Base-by-base conservation (phyloP, 768 basidiomycete genomes). In the Tephrocybe sp. region DNA sequence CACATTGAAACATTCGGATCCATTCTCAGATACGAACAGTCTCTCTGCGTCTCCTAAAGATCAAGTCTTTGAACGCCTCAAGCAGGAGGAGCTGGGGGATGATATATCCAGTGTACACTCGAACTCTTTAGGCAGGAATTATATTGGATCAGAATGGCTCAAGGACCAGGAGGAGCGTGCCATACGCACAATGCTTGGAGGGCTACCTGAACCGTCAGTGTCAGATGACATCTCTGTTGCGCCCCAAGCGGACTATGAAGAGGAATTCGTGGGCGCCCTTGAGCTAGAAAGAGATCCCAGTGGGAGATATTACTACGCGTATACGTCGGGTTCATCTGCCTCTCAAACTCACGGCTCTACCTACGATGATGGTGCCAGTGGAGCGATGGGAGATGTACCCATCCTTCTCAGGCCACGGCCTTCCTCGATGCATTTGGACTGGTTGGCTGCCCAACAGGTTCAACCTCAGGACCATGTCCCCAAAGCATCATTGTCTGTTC, bases 101-200 rank as follows among this genome's bases (percentile, higher is more conserved):
- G 70, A 73, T 54, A 51, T 63, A 18, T 72, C 75, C 1, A 70
- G 71, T 37, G 60, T 74, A 4, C 67, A 78, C 18, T 67, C 72
- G 48, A 73, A 75, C 3, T 64, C 73, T 21, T 64, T 78, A 19
- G 70, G 74, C n/a, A 75, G 76, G 5, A 76, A 75, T 47, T 83
- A 86, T 60, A 79, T 88, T 8, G 88, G 89, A 0, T 81, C 80
- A 6, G 80, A 85, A 22, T 94, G 92, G 92, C 64, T 95, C 37
- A 77, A 79, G 29, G 91, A 94, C 57, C 92, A 95, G 64, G 88
- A 82, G 42, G 76, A 80, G 25, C 78, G 88, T 11, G 74, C 78
- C 0, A 75, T 84, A 42, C 77, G 79, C 38, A 76, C 77, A 16
- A 80, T 80, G 71, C 68, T 86, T 6, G 86, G 85, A 15, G 71